Conservation (phyloP, 768 basidiomycete species). For the Amyloporia xantha region DNA sequence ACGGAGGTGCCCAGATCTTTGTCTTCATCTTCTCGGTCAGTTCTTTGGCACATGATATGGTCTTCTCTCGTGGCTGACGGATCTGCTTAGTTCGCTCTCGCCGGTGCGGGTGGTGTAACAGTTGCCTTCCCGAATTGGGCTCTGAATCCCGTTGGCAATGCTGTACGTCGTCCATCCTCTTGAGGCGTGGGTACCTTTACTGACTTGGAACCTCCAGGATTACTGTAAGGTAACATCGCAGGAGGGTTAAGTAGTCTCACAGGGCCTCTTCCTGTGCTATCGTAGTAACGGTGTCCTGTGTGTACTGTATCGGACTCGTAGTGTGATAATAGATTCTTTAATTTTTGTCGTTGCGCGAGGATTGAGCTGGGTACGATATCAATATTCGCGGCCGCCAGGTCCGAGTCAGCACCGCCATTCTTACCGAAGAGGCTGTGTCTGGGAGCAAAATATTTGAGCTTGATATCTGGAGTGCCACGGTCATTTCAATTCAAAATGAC, state of each 20-base stretch:
- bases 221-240: slow-evolving; percentile 3
- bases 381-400: too few species aligned
- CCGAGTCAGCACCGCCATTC: too few species aligned
- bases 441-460: too few species aligned
- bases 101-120: slow-evolving; percentile 4
- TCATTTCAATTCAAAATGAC: too few species aligned
- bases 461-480: too few species aligned
- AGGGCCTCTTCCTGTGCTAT: not conserved
- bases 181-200: too few species aligned
- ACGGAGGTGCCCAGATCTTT: slow-evolving; percentile 5
- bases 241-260: not conserved
- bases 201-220: too few species aligned
- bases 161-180: not conserved
- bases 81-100: not conserved
- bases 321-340: not conserved
- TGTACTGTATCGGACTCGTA: not conserved
- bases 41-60: not conserved
- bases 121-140: slow-evolving; percentile 5
- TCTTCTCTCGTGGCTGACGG: not conserved
- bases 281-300: not conserved
- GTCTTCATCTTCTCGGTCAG: slow-evolving; percentile 5
- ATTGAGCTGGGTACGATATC: too few species aligned
- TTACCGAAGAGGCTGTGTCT: too few species aligned
- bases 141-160: slow-evolving; percentile 3
- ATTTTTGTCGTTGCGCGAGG: too few species aligned